Evolutionary conservation across 768 basidiomycete species (phyloP), one percentile per base, ranked within the genome.

Genomic region (Butyriboletus loyo): DNA sequence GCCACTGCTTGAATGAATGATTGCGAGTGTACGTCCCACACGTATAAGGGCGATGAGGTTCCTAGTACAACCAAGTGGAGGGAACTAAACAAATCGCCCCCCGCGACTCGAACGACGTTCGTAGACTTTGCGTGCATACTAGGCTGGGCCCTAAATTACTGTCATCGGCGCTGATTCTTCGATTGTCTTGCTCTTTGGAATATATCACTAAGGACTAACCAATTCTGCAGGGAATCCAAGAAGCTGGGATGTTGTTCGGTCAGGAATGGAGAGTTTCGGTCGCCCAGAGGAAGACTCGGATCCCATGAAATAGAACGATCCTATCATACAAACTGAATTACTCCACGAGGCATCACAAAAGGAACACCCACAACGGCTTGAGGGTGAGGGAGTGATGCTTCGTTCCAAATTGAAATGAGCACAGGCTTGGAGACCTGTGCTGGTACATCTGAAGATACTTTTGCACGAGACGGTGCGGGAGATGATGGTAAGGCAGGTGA

Each of bases 291-390:
- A 24, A 48, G 48, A 81, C 66, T 52, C 8, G 77, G 63, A 64
- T 87, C 86, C 89, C 89, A 91, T 3, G 85, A 87, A 45, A 79
- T 62, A 5, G 76, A 72, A 49, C 73, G 71, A 62, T 72, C 79
- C 83, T 83, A 46, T 30, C 52, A 27, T 48, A 25, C 9, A 46
- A 37, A 36, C 34, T 64, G 22, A 36, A 38, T 39, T 47, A 36
- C 39, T 17, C 19, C 52, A 30, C 57, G 15, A 36, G 11, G 25
- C 14, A n/a, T 25, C 21, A 40, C 28, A 48, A 49, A 24, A 30
- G 14, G 25, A 10, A 44, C 8, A 32, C 69, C 56, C 48, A 67
- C 69, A 10, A 41, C 14, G 27, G 43, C 27, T 32, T 32, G 54
- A 37, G 35, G 22, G 19, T 15, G 50, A 53, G n/a, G 36, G 15